Conservation (phyloP, 1,139 yeast genomes). For the Pichia sp. region DNA sequence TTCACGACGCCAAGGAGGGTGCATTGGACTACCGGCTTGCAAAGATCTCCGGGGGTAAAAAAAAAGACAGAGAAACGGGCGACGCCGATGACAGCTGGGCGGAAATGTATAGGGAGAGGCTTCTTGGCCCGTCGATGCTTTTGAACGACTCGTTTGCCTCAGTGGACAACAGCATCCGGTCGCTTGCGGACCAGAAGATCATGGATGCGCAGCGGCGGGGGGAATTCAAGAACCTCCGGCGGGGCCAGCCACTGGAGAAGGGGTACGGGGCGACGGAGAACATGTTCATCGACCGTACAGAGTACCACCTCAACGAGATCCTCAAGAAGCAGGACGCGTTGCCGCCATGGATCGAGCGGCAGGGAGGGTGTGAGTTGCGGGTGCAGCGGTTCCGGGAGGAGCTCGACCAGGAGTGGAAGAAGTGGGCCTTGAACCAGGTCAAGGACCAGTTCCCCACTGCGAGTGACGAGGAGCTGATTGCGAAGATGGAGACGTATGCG, state of each 20-base stretch:
- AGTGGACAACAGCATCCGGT: slow-evolving; percentile 50
- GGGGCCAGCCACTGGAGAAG: slow-evolving; percentile 58
- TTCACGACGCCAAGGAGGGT: slow-evolving; percentile 59
- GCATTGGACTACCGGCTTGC: slow-evolving; percentile 60
- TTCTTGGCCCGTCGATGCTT: slow-evolving; percentile 57
- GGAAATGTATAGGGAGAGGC: slow-evolving; percentile 59
- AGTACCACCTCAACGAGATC: slow-evolving; percentile 66
- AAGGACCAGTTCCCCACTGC: slow-evolving; percentile 26
- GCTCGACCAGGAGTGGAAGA: slow-evolving; percentile 44
- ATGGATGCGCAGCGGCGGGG: slow-evolving; percentile 74
- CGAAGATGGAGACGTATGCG: slow-evolving; percentile 21
- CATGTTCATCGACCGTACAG: slow-evolving; percentile 53
- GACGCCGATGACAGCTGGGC: slow-evolving; percentile 49
- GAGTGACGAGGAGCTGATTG: slow-evolving; percentile 16
- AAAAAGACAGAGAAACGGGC: slow-evolving; percentile 11
- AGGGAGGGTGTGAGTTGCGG: slow-evolving; percentile 51
- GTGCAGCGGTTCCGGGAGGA: slow-evolving; percentile 44
- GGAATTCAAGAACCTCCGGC: slow-evolving; percentile 53
- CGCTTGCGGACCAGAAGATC: slow-evolving; percentile 70
- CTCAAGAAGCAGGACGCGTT: slow-evolving; percentile 70
- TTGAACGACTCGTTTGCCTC: slow-evolving; percentile 42
- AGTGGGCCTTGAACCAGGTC: slow-evolving; percentile 35
- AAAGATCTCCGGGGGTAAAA: slow-evolving; percentile 32
- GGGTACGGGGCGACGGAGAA: slow-evolving; percentile 36
- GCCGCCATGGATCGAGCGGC: slow-evolving; percentile 89